Percentiles rank a stretch among this genome's conserved stretches.
Evolutionary conservation across 495 filamentous ascomycete species (phyloP).

Genomic region (Evernia prunastri): DNA sequence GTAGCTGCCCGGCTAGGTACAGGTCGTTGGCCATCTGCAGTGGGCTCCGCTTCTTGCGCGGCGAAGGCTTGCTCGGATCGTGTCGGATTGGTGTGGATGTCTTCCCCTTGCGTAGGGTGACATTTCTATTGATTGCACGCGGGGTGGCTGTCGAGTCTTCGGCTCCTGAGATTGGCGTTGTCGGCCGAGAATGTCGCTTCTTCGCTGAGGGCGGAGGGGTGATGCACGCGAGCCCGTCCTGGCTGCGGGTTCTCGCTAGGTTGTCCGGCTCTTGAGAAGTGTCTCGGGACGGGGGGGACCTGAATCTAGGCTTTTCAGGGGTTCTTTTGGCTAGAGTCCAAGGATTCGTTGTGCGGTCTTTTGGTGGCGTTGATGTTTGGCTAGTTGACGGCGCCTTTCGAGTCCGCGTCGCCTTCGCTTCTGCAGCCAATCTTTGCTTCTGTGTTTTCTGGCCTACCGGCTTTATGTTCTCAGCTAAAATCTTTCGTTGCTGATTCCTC

Average conservation of each 20-base stretch:
- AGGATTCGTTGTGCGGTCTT: constrained; percentile 17
- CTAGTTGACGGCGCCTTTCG: neutral
- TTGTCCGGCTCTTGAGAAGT: constrained; percentile 14
- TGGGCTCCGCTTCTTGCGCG: constrained; percentile 20
- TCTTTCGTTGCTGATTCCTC: neutral
- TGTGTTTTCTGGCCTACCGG: constrained; percentile 2
- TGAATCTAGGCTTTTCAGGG: constrained; percentile 14
- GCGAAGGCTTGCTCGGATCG: constrained; percentile 3
- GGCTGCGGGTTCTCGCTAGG: neutral
- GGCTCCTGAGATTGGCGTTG: constrained; percentile 8
- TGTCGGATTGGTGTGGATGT: constrained; percentile 1
- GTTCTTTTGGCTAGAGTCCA: constrained; percentile 23
- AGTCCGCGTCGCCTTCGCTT: neutral
- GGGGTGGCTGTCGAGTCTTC: neutral
- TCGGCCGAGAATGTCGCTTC: constrained; percentile 11
- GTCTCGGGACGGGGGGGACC: constrained; percentile 17
- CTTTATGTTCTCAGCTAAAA: constrained; percentile 2
- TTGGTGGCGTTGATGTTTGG: constrained; percentile 1
- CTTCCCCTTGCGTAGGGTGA: neutral
- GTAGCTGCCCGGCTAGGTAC: neutral
- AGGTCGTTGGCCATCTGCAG: constrained; percentile 7
- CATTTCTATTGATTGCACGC: neutral
- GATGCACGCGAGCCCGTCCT: neutral
- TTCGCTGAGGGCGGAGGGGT: constrained; percentile 1
- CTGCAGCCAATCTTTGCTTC: neutral